Conservation (phyloP, 352 stramenopile species). For the Phytophthora pini region DNA sequence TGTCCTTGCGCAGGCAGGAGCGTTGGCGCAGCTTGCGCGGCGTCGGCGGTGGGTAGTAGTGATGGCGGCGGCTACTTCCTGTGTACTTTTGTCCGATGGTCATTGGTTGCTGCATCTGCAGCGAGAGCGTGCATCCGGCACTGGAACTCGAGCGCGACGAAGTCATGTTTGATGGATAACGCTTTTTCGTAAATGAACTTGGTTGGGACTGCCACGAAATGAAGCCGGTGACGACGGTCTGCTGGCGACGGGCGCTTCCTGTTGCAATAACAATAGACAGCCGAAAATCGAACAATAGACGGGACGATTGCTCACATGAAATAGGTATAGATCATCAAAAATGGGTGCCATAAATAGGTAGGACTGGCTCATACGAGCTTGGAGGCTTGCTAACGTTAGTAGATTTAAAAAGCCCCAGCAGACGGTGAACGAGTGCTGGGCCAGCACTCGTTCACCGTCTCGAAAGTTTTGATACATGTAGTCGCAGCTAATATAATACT, state of each 20-base stretch:
- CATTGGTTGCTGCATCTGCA: conserved; percentile 38
- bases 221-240: not conserved
- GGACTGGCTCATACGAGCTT: too few species aligned
- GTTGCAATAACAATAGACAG: not conserved
- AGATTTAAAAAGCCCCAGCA: too few species aligned
- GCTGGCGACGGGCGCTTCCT: not conserved
- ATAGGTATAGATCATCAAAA: not conserved
- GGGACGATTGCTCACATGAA: not conserved
- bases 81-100: conserved; percentile 36
- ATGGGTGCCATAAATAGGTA: not conserved
- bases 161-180: conserved; percentile 21
- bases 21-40: conserved; percentile 22
- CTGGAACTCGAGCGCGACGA: conserved; percentile 16
- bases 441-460: too few species aligned
- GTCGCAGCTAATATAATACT: too few species aligned
- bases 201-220: not conserved
- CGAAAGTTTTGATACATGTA: too few species aligned
- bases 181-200: conserved; percentile 27
- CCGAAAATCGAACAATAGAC: conserved; percentile 13
- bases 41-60: conserved; percentile 11
- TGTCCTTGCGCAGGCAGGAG: conserved; percentile 62
- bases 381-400: too few species aligned
- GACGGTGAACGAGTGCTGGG: too few species aligned
- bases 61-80: conserved; percentile 7
- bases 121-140: conserved; percentile 7